Base-by-base conservation (phyloP, 768 basidiomycete genomes). In the Stropharia rugosoannulata region DNA sequence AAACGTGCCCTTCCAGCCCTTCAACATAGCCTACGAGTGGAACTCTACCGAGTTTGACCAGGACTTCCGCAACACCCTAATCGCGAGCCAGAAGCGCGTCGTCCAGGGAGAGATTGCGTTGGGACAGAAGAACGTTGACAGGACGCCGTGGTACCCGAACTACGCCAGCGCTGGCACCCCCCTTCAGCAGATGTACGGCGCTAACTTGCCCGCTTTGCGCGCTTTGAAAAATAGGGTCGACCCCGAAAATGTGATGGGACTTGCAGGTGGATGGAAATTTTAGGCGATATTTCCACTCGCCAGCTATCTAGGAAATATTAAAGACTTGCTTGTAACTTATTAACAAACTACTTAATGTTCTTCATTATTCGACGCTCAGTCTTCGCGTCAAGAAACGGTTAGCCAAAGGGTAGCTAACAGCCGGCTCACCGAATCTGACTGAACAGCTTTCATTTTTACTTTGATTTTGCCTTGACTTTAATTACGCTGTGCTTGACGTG, bases 221-320 rank as follows among this genome's bases (percentile, higher is more conserved):
- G 58, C 51, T 15, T 66, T 86, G 11, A 82, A 80, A 63, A 60
- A 56, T 49, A 54, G 46, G 25, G 73, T 82, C 46, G 86, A 89
- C 63, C 86, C 85, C 0, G 49, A 68, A 4, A 76, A 82, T 61
- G 74, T 87, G 42, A 88, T 89, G 85, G 79, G 76, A 12, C 77
- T 85, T 11, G 76, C 85, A n/a, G 86, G 85, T 5, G 86, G 85
- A 10, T 86, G 78, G 67, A 86, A 84, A 67, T 68, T 82, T 41
- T 77, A 32, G 11, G 29, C 2, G 7, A 32, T 7, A 6, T 32
- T 32, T 32, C 22, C 22, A n/a, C n/a, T 22, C 22, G 22, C 22
- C 22, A 22, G 22, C 22, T 22, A 22, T 22, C 2, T 22, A 22
- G 22, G 22, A 22, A 22, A 22, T 22, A 1, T 22, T 22, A 22